A percentile compares a stretch with the other conserved stretches of the same genome.
Evolutionary conservation across 306 rosid genomes (phyloP).

Genomic region (Ochetophila trinervis): DNA sequence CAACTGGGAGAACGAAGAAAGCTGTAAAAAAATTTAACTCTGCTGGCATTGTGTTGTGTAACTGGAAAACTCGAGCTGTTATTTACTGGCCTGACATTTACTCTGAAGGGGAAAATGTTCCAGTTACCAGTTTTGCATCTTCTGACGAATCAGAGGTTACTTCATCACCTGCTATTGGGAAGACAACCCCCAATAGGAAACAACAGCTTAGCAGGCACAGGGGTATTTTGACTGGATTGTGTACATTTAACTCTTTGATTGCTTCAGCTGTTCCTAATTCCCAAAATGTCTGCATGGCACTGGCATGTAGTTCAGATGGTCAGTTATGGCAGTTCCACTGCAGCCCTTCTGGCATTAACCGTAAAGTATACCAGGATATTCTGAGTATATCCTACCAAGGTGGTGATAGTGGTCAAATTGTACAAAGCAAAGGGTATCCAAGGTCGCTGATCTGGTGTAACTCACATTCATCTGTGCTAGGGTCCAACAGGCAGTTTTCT

Average conservation of each 20-base stretch:
- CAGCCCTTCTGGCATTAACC: slow-evolving; percentile 57
- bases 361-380: slow-evolving; percentile 43
- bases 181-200: slow-evolving; percentile 39
- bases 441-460: slow-evolving; percentile 83
- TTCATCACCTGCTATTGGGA: slow-evolving; percentile 40
- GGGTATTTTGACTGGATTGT: slow-evolving; percentile 33
- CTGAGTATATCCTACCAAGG: slow-evolving; percentile 35
- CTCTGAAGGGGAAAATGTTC: slow-evolving; percentile 39
- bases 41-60: slow-evolving; percentile 64
- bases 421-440: slow-evolving; percentile 71
- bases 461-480: slow-evolving; percentile 40
- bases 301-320: slow-evolving; percentile 78
- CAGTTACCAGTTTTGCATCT: slow-evolving; percentile 57
- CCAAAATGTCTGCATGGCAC: slow-evolving; percentile 48
- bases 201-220: slow-evolving; percentile 35
- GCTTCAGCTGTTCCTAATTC: slow-evolving; percentile 55
- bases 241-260: slow-evolving; percentile 66
- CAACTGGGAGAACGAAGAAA: slow-evolving; percentile 35
- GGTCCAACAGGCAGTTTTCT: slow-evolving; percentile 51
- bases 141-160: slow-evolving; percentile 45
- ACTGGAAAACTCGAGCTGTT: slow-evolving; percentile 51
- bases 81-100: slow-evolving; percentile 80
- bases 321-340: slow-evolving; percentile 83
- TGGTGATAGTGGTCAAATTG: slow-evolving; percentile 44
- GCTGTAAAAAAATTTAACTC: slow-evolving; percentile 47